These are phyloP conservation scores for Yarrowia alimentaria DNA, from an alignment of 805 yeast species.

Conservation along the genomic window DNA sequence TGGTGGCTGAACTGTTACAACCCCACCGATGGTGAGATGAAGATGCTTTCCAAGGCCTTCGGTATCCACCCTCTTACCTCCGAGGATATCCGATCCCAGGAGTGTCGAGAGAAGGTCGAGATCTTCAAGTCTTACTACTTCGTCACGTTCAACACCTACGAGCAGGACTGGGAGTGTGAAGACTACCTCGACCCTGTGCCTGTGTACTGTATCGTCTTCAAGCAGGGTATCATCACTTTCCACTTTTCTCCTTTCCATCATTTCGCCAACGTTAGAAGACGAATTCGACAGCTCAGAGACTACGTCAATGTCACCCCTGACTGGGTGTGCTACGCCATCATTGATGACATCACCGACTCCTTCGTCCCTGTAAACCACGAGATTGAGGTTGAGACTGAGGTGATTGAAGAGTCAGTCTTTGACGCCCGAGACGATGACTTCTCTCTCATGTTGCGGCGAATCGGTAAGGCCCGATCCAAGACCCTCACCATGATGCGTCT, in stretches of 20 bases:
- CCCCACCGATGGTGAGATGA: constrained; percentile 95
- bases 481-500: constrained; percentile 91
- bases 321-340: constrained; percentile 65
- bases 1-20: constrained; percentile 97
- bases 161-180: constrained; percentile 75
- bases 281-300: constrained; percentile 62
- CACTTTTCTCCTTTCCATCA: constrained; percentile 61
- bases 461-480: constrained; percentile 85
- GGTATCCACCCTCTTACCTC: constrained; percentile 98
- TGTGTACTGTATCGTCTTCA: constrained; percentile 60
- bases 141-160: constrained; percentile 96
- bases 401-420: constrained; percentile 78
- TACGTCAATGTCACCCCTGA: constrained; percentile 60
- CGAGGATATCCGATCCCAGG: constrained; percentile 95
- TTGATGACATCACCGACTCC: constrained; percentile 64
- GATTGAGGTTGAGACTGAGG: constrained; percentile 62
- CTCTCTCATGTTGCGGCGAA: constrained; percentile 68
- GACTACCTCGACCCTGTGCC: constrained; percentile 68
- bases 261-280: constrained; percentile 59
- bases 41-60: constrained; percentile 84
- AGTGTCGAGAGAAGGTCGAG: constrained; percentile 95
- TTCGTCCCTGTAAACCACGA: constrained; percentile 61
- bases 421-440: constrained; percentile 73
- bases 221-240: constrained; percentile 58
- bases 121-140: constrained; percentile 85